Evolutionary conservation across 1,139 yeast species (phyloP).

Genomic region (Pichia sp.): DNA sequence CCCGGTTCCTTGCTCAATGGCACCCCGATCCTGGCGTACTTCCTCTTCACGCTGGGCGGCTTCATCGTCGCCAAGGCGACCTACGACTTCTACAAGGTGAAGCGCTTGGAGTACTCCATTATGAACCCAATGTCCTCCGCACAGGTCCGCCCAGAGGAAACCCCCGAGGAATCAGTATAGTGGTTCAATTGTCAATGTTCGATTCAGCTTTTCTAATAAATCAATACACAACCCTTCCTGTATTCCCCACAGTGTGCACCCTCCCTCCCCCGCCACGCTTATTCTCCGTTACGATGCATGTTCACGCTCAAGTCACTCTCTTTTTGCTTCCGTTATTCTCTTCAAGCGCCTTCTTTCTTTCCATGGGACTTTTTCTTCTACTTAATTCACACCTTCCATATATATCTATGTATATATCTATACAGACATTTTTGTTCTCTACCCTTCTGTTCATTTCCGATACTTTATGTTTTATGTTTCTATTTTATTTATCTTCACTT

Average conservation of each 20-base stretch:
- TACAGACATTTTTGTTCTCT: neutral
- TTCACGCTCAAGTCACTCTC: no score
- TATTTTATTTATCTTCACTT: neutral
- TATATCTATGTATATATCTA: no score
- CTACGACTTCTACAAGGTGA: conserved; percentile 69
- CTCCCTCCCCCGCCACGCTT: neutral
- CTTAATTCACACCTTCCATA: neutral
- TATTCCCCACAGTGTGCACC: neutral
- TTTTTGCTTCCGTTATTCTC: no score
- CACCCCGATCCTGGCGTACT: conserved; percentile 51
- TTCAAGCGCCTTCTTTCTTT: neutral
- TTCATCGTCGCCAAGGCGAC: conserved; percentile 63
- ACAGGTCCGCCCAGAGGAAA: neutral
- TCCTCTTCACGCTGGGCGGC: conserved; percentile 63
- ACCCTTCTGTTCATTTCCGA: neutral
- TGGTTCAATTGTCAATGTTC: neutral
- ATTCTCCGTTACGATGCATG: no score
- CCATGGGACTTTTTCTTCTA: neutral
- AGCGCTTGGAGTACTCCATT: conserved; percentile 66
- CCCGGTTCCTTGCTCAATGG: conserved; percentile 10
- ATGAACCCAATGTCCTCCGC: conserved; percentile 37
- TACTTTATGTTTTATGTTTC: neutral
- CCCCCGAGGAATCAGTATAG: neutral
- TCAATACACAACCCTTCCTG: neutral
- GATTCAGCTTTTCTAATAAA: neutral